Conservation (phyloP, 176 grass and related monocot genomes). For the Neostapfia colusana region DNA sequence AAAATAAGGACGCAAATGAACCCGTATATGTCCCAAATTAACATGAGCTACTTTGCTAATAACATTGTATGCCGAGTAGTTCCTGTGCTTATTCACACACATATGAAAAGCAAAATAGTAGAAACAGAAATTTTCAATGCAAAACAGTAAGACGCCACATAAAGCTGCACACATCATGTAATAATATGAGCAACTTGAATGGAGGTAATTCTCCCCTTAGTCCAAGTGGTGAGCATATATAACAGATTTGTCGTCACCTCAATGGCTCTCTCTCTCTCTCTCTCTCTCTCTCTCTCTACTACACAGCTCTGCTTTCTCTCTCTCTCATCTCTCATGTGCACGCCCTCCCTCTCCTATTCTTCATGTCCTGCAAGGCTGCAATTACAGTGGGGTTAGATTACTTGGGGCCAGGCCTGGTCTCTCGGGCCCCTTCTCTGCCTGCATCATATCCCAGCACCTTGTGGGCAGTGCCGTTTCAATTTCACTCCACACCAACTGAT, state of each 20-base stretch:
- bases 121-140: not conserved
- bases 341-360: constrained; percentile 3
- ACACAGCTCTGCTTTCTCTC: not conserved
- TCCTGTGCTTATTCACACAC: not conserved
- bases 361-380: constrained; percentile 17
- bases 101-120: not conserved
- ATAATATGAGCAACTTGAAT: not conserved
- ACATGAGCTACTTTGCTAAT: not conserved
- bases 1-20: too few species aligned
- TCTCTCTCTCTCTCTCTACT: not conserved
- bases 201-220: not conserved
- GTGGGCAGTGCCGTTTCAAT: not conserved
- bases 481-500: not conserved
- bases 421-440: not conserved
- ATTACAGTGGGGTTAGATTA: constrained; percentile 31
- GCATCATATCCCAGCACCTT: not conserved
- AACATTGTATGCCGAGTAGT: not conserved
- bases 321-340: constrained; percentile 3
- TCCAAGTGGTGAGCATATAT: constrained; percentile 7
- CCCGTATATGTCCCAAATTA: not conserved
- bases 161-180: not conserved
- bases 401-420: constrained; percentile 4
- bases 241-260: constrained; percentile 29
- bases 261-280: not conserved
- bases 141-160: not conserved